These are phyloP conservation scores for Aspergillus taichungensis DNA, from an alignment of 495 filamentous ascomycete genomes.

Conservation along the genomic window DNA sequence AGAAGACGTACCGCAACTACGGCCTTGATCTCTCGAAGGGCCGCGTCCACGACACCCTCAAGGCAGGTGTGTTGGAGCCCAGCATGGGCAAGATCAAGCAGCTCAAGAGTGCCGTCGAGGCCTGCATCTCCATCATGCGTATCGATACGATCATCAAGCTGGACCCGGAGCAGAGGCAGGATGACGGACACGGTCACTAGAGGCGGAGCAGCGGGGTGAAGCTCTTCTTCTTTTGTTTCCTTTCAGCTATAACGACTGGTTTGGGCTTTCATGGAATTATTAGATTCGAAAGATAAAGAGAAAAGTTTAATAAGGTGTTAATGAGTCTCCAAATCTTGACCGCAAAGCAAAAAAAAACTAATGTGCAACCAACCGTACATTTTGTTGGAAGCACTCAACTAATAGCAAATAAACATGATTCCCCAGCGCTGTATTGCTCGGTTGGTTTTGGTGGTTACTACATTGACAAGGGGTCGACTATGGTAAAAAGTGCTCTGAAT, in stretches of 20 bases:
- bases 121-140: conserved; percentile 98
- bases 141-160: conserved; percentile 99
- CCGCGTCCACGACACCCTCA: conserved; percentile 85
- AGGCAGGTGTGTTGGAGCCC: conserved; percentile 91
- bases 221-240: conserved; percentile 5
- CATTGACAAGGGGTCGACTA: too few species aligned
- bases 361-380: conserved; percentile 6
- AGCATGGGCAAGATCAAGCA: conserved; percentile 98
- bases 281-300: conserved; percentile 11
- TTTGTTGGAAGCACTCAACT: conserved; percentile 4
- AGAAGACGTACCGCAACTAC: conserved; percentile 98
- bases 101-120: conserved; percentile 97
- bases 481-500: too few species aligned
- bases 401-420: conserved; percentile 5
- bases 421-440: not conserved
- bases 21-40: conserved; percentile 86
- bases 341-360: conserved; percentile 1
- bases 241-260: not conserved
- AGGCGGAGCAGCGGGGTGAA: not conserved
- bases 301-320: conserved; percentile 20
- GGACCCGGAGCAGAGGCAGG: conserved; percentile 76
- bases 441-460: too few species aligned
- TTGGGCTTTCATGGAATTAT: conserved; percentile 5
- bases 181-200: conserved; percentile 51
- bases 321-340: conserved; percentile 8